A percentile compares a stretch with the other conserved stretches of the same genome.
Conservation (phyloP, 192 early-diverging fungal genomes). For the Neocallimastix lanati region DNA sequence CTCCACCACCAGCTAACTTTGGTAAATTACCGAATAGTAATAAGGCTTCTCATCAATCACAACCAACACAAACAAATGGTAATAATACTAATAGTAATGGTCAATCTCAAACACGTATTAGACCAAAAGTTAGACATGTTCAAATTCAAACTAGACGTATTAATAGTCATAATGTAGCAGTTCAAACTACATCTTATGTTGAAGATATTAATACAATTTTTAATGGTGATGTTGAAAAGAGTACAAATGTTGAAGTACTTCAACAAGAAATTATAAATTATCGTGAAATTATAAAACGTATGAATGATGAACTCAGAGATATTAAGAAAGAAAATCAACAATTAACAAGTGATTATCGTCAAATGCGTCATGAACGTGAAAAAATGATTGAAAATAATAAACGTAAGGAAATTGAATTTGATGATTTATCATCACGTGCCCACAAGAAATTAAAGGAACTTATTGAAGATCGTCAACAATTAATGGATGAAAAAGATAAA, state of each 20-base stretch:
- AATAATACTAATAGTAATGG: too few species aligned
- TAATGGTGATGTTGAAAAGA: neutral
- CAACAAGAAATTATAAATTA: neutral
- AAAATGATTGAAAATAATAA: neutral
- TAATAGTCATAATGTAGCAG: neutral
- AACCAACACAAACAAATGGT: neutral
- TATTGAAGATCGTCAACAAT: neutral
- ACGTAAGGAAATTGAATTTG: neutral
- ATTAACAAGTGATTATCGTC: neutral
- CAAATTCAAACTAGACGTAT: neutral
- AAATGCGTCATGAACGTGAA: neutral
- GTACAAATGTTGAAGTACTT: neutral
- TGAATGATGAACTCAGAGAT: neutral
- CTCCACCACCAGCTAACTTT: neutral
- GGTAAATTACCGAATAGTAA: neutral
- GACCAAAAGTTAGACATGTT: neutral
- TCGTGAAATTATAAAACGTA: neutral
- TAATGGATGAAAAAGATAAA: neutral
- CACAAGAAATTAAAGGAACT: neutral
- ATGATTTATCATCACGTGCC: neutral
- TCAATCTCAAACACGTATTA: neutral
- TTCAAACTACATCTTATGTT: neutral
- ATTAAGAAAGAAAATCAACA: neutral
- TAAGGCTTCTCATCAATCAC: neutral
- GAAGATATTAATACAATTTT: neutral